These are phyloP conservation scores for Capronia americana DNA, from an alignment of 2,329 filamentous ascomycete species.

Conservation along the genomic window DNA sequence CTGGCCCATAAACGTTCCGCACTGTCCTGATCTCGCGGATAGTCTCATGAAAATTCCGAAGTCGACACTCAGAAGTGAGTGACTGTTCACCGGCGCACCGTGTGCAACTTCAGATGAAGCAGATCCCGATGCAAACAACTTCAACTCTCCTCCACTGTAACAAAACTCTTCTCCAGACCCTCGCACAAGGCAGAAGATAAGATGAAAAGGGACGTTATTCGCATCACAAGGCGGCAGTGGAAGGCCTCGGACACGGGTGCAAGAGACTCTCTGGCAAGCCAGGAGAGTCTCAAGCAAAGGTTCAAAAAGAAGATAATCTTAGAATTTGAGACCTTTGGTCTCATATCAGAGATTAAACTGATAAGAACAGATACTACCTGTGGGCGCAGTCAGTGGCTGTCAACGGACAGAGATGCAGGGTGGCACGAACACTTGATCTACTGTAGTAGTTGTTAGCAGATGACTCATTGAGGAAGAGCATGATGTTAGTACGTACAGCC, in stretches of 20 bases:
- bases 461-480: neutral
- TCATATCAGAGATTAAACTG: conserved; percentile 3
- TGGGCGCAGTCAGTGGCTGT: neutral
- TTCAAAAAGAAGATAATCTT: conserved; percentile 7
- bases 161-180: neutral
- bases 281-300: neutral
- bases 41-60: neutral
- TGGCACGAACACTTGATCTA: conserved; percentile 1
- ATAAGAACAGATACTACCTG: neutral
- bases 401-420: neutral
- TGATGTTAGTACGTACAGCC: neutral
- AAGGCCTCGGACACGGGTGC: conserved; percentile 4
- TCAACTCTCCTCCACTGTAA: neutral
- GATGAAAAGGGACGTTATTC: neutral
- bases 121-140: neutral
- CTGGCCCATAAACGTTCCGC: too few species aligned
- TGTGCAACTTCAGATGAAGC: neutral
- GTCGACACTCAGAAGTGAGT: neutral
- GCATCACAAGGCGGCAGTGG: conserved; percentile 1
- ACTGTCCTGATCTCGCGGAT: neutral
- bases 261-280: neutral
- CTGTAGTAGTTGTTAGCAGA: neutral
- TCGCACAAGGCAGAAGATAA: neutral
- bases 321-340: neutral
- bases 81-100: neutral